A percentile compares a stretch with the other conserved stretches of the same genome.
These are phyloP conservation scores for Lentinula raphanica DNA, from an alignment of 768 basidiomycete species.

Conservation along the genomic window DNA sequence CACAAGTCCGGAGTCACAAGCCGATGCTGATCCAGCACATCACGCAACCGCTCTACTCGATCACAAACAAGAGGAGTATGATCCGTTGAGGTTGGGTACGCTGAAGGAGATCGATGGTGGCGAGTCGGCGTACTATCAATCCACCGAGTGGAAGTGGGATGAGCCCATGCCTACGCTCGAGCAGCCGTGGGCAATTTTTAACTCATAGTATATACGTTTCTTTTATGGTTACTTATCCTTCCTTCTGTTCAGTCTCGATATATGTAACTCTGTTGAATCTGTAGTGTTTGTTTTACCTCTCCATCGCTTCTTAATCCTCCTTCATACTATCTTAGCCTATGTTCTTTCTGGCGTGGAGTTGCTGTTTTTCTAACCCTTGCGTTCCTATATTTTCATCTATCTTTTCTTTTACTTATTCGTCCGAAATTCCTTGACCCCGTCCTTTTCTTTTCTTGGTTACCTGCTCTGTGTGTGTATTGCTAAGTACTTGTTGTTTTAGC, in stretches of 20 bases:
- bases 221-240: conserved; percentile 19
- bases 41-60: conserved; percentile 38
- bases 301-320: conserved; percentile 16
- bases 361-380: conserved; percentile 26
- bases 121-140: conserved; percentile 63
- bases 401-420: background rate
- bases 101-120: conserved; percentile 75
- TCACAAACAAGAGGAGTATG: conserved; percentile 50
- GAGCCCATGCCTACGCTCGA: conserved; percentile 59
- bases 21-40: conserved; percentile 52
- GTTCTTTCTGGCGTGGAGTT: conserved; percentile 37
- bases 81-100: conserved; percentile 52
- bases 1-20: conserved; percentile 70
- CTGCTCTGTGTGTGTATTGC: conserved; percentile 52
- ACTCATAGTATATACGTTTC: conserved; percentile 40
- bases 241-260: conserved; percentile 9
- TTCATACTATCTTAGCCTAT: conserved; percentile 26
- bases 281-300: conserved; percentile 13
- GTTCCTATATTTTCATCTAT: conserved; percentile 21
- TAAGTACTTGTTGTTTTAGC: conserved; percentile 58
- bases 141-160: conserved; percentile 70
- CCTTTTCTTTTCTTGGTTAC: conserved; percentile 28
- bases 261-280: conserved; percentile 3
- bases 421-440: conserved; percentile 25
- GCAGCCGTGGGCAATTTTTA: conserved; percentile 70